Percentiles rank a stretch among this genome's conserved stretches.
Evolutionary conservation across 208 protist species (phyloP).

Genomic region (Crithidia sp.): DNA sequence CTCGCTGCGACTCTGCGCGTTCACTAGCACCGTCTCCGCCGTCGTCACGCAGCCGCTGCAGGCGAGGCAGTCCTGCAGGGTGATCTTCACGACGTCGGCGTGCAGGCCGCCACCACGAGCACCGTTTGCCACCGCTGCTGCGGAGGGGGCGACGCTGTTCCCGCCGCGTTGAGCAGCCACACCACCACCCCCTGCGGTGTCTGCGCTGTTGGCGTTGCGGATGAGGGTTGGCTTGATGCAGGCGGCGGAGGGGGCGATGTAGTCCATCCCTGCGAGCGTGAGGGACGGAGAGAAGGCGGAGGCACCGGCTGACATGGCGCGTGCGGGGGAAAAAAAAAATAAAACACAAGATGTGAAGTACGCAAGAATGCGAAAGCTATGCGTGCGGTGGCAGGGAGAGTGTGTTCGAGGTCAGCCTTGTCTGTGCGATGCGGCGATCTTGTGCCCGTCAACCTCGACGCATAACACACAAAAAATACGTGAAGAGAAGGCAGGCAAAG

Average conservation of each 20-base stretch:
- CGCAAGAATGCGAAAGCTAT: neutral
- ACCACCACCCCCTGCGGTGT: neutral
- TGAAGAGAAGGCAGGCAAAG: too few relatives aligned
- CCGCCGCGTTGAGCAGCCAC: conserved; percentile 13
- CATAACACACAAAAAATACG: too few relatives aligned
- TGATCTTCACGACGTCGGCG: conserved; percentile 75
- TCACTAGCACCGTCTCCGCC: conserved; percentile 96
- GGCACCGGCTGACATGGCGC: neutral
- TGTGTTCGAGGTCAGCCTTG: too few relatives aligned
- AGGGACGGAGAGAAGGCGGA: conserved; percentile 66
- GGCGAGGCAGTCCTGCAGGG: conserved; percentile 88
- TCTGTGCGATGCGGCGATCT: too few relatives aligned
- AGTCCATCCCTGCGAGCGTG: conserved; percentile 85
- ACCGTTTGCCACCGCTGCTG: neutral
- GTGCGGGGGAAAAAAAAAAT: neutral
- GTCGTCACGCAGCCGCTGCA: conserved; percentile 98
- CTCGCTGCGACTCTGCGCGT: conserved; percentile 64
- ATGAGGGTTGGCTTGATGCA: conserved; percentile 57
- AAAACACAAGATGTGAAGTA: neutral
- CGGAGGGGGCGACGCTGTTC: neutral
- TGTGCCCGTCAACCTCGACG: too few relatives aligned
- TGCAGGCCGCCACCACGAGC: neutral
- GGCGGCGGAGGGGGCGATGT: conserved; percentile 79
- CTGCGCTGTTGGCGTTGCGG: neutral
- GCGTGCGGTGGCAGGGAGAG: neutral